These are phyloP conservation scores for Alnus glutinosa DNA, from an alignment of 306 rosid genomes.

Conservation along the genomic window DNA sequence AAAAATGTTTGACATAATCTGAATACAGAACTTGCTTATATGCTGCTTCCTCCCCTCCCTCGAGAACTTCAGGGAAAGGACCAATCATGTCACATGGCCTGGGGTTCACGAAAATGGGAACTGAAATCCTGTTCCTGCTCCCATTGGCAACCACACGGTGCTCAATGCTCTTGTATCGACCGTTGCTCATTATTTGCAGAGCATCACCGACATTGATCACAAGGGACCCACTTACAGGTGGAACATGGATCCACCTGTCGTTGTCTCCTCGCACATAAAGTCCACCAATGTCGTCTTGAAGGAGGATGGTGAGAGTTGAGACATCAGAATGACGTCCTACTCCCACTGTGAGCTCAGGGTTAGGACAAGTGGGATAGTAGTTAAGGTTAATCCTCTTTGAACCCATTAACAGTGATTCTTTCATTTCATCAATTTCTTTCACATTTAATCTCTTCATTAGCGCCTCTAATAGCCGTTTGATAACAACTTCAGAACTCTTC, in stretches of 20 bases:
- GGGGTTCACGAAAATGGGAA: slow-evolving; percentile 62
- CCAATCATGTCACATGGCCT: slow-evolving; percentile 34
- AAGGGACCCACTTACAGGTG: slow-evolving; percentile 45
- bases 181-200: slow-evolving; percentile 64
- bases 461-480: slow-evolving; percentile 33
- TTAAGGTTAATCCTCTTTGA: slow-evolving; percentile 55
- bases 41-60: slow-evolving; percentile 36
- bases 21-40: slow-evolving; percentile 51
- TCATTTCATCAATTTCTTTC: slow-evolving; percentile 33
- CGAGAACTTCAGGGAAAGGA: slow-evolving; percentile 49
- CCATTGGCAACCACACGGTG: slow-evolving; percentile 54
- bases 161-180: slow-evolving; percentile 57
- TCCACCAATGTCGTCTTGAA: slow-evolving; percentile 61
- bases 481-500: slow-evolving; percentile 38
- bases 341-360: slow-evolving; percentile 48
- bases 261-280: slow-evolving; percentile 36
- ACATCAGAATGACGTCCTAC: slow-evolving; percentile 65
- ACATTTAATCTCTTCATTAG: slow-evolving; percentile 50
- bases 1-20: slow-evolving; percentile 61
- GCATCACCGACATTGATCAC: slow-evolving; percentile 68
- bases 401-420: slow-evolving; percentile 45
- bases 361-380: slow-evolving; percentile 55
- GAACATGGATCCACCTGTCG: slow-evolving; percentile 45
- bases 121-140: slow-evolving; percentile 45
- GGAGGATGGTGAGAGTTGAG: slow-evolving; percentile 55